Evolutionary conservation across 495 filamentous ascomycete species (phyloP).

Genomic region (Annulohypoxylon stygium): DNA sequence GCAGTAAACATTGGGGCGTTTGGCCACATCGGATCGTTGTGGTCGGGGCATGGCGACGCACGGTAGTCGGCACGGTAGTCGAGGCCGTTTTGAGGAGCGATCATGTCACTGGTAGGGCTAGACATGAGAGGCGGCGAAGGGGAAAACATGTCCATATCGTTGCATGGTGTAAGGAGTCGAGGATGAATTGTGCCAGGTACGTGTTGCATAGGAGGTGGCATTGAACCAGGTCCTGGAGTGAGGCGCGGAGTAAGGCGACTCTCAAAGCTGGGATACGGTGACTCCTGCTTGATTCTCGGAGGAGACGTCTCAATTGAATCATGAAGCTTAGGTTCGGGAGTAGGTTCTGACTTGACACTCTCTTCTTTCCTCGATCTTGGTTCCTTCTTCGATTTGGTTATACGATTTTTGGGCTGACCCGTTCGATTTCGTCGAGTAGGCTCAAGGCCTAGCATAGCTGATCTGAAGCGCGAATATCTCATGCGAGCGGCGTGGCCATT

Average conservation of each 20-base stretch:
- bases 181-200: constrained; percentile 46
- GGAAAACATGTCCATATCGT: constrained; percentile 57
- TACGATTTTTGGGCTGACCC: constrained; percentile 49
- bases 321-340: constrained; percentile 25
- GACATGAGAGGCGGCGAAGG: constrained; percentile 43
- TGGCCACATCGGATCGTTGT: constrained; percentile 46
- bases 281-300: constrained; percentile 57
- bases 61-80: constrained; percentile 50
- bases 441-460: constrained; percentile 57
- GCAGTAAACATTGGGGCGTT: constrained; percentile 30
- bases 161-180: constrained; percentile 60
- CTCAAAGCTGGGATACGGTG: constrained; percentile 34
- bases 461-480: constrained; percentile 79
- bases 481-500: constrained; percentile 87
- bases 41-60: constrained; percentile 42
- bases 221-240: constrained; percentile 43
- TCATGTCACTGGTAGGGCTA: constrained; percentile 49
- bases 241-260: constrained; percentile 44
- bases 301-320: constrained; percentile 25
- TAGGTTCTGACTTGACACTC: constrained; percentile 46
- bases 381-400: constrained; percentile 60
- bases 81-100: constrained; percentile 44
- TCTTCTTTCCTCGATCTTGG: constrained; percentile 50
- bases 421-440: constrained; percentile 58
- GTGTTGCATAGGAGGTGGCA: constrained; percentile 22